Conservation (phyloP, 352 stramenopile species). For the Pythium scleroteichum region DNA sequence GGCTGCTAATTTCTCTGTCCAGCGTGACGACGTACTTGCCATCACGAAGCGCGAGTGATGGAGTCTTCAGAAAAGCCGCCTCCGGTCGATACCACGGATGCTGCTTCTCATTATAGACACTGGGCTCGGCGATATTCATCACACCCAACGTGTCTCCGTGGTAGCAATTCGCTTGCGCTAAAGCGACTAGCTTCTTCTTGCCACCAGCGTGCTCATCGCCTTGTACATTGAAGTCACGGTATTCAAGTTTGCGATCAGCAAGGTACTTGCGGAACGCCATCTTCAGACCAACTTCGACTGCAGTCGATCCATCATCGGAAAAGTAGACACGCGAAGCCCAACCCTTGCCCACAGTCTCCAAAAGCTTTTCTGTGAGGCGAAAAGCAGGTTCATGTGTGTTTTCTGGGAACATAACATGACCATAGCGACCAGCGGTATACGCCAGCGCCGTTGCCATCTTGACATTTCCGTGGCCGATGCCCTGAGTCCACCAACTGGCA, state of each 20-base stretch:
- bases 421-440: conserved; percentile 89
- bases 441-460: conserved; percentile 87
- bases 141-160: conserved; percentile 91
- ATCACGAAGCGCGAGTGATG: conserved; percentile 65
- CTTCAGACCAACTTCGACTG: conserved; percentile 91
- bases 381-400: conserved; percentile 88
- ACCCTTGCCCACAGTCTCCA: conserved; percentile 70
- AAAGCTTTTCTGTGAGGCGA: conserved; percentile 73
- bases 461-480: conserved; percentile 86
- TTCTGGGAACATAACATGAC: conserved; percentile 92
- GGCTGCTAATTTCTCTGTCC: conserved; percentile 45
- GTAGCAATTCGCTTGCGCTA: conserved; percentile 90
- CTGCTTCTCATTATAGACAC: conserved; percentile 91
- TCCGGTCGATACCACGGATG: conserved; percentile 91
- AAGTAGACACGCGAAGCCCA: conserved; percentile 92
- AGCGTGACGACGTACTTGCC: conserved; percentile 61
- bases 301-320: conserved; percentile 90
- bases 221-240: conserved; percentile 32
- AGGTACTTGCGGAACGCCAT: conserved; percentile 90
- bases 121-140: conserved; percentile 91
- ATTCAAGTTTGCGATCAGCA: conserved; percentile 65
- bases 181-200: conserved; percentile 62
- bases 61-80: conserved; percentile 78
- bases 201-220: not conserved
- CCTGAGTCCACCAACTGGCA: conserved; percentile 93